phyloP scores from a whole-genome alignment of 257 asterid genomes.

The Solanum rostratum region DNA sequence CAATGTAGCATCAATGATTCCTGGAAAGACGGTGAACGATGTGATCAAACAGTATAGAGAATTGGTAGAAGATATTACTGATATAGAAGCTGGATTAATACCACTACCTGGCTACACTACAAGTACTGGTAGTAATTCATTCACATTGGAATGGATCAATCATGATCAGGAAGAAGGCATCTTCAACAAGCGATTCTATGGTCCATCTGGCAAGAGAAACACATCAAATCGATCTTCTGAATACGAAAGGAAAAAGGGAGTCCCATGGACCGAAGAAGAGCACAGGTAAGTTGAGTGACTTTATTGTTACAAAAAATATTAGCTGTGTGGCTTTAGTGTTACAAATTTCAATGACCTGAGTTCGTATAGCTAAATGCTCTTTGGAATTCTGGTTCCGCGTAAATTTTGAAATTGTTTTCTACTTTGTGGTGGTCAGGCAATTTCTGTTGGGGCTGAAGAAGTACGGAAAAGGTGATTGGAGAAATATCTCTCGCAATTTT shows the following conservation, averaged over 20 bases:
- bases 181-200: slow-evolving; percentile 20
- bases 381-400: neutral
- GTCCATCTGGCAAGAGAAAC: slow-evolving; percentile 32
- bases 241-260: slow-evolving; percentile 81
- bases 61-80: slow-evolving; percentile 53
- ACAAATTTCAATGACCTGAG: neutral
- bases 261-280: slow-evolving; percentile 95
- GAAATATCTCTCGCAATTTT: slow-evolving; percentile 72
- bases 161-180: slow-evolving; percentile 3
- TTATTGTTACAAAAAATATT: neutral
- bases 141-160: slow-evolving; percentile 48
- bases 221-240: slow-evolving; percentile 31
- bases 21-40: slow-evolving; percentile 59
- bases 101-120: slow-evolving; percentile 48
- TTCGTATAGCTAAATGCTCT: neutral
- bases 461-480: slow-evolving; percentile 97
- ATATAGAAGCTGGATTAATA: slow-evolving; percentile 68
- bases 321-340: neutral
- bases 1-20: slow-evolving; percentile 73
- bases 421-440: slow-evolving; percentile 31
- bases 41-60: slow-evolving; percentile 63
- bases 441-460: slow-evolving; percentile 82
- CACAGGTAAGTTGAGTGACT: slow-evolving; percentile 40
- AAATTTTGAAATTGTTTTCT: neutral
- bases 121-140: slow-evolving; percentile 10